Evolutionary conservation across 805 yeast species (phyloP), one percentile per base, ranked within the genome.

Genomic region (Candida gorgasii): DNA sequence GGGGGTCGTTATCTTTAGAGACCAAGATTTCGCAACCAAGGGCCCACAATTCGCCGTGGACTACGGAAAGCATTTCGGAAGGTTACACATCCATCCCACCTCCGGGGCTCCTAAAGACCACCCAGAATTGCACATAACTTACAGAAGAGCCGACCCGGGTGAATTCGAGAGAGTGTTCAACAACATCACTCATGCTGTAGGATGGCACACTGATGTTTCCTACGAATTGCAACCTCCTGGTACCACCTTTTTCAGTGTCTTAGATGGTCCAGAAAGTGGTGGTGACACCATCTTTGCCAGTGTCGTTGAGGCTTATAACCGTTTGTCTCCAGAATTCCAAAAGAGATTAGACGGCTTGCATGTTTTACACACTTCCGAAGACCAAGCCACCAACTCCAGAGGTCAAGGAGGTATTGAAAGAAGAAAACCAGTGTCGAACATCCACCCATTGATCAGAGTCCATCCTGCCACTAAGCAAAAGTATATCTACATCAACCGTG

Each of bases 221-320:
- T 85, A 82, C 58, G 90, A 84, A 59, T 71, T 72, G 44, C 87
- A 82, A 59, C 84, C 89, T 6, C 86, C 90, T 11, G 85, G 85
- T 12, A 68, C 76, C 43, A 85, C 95, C 0, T 75, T 82, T 47
- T 80, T 86, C 54, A 70, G 79, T 14, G 79, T 82, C 43, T 65
- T 84, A 36, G 85, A 83, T 43, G 73, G 69, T 8, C 74, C 72
- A 13, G 78, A 74, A 16, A 60, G 79, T 31, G 89, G 92, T 41
- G 93, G 93, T 47, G 93, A 86, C 59, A 86, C 88, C n/a, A 66
- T 84, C 36, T 86, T 84, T 57, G 77, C 86, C n/a, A 87, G 84
- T 55, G 72, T 80, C 19, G 69, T 72, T 27, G 89, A 83, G 58
- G 89, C 88, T 8, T 86, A 82, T 61, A 76, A 81, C 45, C 68